Conservation (phyloP, 2,329 filamentous ascomycete genomes). For the Ophiostoma ips region DNA sequence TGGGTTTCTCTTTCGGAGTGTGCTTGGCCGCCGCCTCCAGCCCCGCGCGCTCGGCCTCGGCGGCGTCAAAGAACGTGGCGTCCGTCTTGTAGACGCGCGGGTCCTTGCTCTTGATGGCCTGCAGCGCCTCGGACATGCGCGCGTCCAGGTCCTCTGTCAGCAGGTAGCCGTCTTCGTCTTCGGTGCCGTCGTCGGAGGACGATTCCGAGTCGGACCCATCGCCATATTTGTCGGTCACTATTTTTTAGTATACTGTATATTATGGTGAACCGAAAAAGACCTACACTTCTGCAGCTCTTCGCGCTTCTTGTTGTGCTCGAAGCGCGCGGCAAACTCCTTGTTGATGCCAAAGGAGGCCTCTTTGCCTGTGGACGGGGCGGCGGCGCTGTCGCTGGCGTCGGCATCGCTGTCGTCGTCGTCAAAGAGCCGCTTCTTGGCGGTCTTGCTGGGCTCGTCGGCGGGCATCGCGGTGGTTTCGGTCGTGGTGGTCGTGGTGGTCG, state of each 20-base stretch:
- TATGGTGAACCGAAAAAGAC: slow-evolving; percentile 15
- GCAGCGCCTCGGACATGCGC: slow-evolving; percentile 73
- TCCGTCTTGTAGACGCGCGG: slow-evolving; percentile 77
- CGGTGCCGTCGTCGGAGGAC: slow-evolving; percentile 60
- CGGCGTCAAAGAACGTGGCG: slow-evolving; percentile 58
- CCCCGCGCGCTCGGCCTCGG: slow-evolving; percentile 35
- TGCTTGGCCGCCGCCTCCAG: slow-evolving; percentile 22
- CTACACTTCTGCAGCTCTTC: slow-evolving; percentile 64
- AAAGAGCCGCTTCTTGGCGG: slow-evolving; percentile 34
- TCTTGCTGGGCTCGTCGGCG: neutral
- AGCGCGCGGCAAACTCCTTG: slow-evolving; percentile 73
- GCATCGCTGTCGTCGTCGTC: slow-evolving; percentile 36
- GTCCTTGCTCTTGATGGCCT: slow-evolving; percentile 81
- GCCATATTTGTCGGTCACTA: slow-evolving; percentile 79
- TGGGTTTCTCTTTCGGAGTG: slow-evolving; percentile 60
- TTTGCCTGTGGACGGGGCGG: neutral
- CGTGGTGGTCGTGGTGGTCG: neutral
- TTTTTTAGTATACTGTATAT: neutral
- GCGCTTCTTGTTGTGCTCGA: slow-evolving; percentile 95
- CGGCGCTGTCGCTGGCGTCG: slow-evolving; percentile 19
- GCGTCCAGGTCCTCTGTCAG: slow-evolving; percentile 74
- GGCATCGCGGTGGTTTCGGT: slow-evolving; percentile 1
- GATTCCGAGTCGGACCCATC: slow-evolving; percentile 40
- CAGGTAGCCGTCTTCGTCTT: slow-evolving; percentile 82
- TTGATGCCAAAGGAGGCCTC: slow-evolving; percentile 60